phyloP scores from a whole-genome alignment of 1,284 basidiomycete genomes.

The Sparassis latifolia region DNA sequence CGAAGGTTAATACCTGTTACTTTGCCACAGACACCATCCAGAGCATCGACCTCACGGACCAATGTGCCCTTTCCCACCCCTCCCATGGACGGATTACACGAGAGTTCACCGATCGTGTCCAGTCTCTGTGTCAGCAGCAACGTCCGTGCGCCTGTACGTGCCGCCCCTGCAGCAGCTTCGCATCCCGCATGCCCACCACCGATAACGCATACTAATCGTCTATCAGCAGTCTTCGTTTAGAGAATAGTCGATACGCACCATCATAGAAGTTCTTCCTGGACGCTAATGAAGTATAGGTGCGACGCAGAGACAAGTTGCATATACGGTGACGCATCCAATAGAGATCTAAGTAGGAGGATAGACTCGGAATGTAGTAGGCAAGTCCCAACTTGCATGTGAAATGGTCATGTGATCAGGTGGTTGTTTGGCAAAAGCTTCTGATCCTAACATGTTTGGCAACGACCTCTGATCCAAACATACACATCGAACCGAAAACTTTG shows the following conservation, averaged over 20 bases:
- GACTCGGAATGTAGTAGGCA: too few species aligned
- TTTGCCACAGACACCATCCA: constrained; percentile 76
- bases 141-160: constrained; percentile 76
- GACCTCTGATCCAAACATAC: too few species aligned
- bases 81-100: constrained; percentile 86
- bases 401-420: background rate
- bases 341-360: too few species aligned
- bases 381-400: too few species aligned
- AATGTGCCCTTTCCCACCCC: constrained; percentile 88
- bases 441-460: background rate
- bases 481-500: background rate
- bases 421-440: background rate
- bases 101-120: constrained; percentile 81
- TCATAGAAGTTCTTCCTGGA: constrained; percentile 16
- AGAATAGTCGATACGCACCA: constrained; percentile 11
- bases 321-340: constrained; percentile 2
- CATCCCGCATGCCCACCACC: constrained; percentile 92
- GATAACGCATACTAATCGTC: constrained; percentile 65
- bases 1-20: constrained; percentile 54
- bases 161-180: constrained; percentile 83
- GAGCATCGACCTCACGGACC: constrained; percentile 82
- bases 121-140: constrained; percentile 76
- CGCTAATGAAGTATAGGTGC: constrained; percentile 14
- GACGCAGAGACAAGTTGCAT: background rate
- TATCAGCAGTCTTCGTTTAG: background rate